phyloP scores from a whole-genome alignment of 2,329 filamentous ascomycete species.

The Endothia cerciana region DNA sequence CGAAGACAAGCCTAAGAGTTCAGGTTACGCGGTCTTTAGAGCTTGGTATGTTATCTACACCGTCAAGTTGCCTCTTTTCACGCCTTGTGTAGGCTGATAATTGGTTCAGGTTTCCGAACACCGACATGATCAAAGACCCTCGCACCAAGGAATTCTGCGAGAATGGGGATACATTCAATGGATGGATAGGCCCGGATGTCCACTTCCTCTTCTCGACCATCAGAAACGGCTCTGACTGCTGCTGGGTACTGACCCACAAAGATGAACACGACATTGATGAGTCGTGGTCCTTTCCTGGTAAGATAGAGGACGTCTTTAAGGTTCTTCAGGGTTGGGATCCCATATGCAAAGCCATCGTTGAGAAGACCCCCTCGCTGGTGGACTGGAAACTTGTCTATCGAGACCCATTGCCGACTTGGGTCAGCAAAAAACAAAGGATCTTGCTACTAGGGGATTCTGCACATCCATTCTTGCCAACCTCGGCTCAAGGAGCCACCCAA shows the following conservation, averaged over 20 bases:
- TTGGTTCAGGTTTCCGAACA: conserved; percentile 47
- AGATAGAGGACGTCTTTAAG: conserved; percentile 54
- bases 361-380: conserved; percentile 49
- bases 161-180: conserved; percentile 62
- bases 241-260: conserved; percentile 61
- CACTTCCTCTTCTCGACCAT: conserved; percentile 62
- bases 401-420: conserved; percentile 54
- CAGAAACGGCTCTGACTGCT: conserved; percentile 58
- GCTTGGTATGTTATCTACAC: conserved; percentile 48
- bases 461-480: conserved; percentile 54
- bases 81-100: neutral
- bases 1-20: conserved; percentile 55
- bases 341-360: conserved; percentile 50
- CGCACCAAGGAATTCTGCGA: conserved; percentile 57
- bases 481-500: conserved; percentile 53
- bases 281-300: conserved; percentile 58
- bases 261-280: conserved; percentile 59
- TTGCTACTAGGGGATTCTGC: conserved; percentile 54
- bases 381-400: conserved; percentile 57
- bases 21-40: conserved; percentile 56
- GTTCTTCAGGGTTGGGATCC: conserved; percentile 58
- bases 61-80: no score
- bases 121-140: conserved; percentile 55
- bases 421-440: conserved; percentile 48
- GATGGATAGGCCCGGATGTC: conserved; percentile 60